These are phyloP conservation scores for Niebla homalea DNA, from an alignment of 495 filamentous ascomycete genomes.

Conservation along the genomic window DNA sequence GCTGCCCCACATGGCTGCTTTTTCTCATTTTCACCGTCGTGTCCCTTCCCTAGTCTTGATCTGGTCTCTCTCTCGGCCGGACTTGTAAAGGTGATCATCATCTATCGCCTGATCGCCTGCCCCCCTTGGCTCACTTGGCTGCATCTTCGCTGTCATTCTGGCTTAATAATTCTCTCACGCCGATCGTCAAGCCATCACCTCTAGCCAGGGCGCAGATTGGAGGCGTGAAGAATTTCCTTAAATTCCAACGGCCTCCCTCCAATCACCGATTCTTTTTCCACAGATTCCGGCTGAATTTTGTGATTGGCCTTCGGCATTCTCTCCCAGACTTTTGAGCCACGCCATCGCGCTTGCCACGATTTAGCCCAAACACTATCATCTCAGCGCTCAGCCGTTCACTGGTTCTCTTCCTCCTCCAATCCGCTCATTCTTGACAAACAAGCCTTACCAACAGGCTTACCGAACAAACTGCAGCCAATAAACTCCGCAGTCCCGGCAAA, in stretches of 20 bases:
- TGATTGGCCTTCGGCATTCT: background rate
- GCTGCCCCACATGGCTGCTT: too few species aligned
- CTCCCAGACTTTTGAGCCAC: background rate
- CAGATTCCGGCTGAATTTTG: background rate
- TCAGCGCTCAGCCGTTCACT: slow-evolving; percentile 4
- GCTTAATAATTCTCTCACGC: too few species aligned
- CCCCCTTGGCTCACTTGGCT: too few species aligned
- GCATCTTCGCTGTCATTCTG: too few species aligned
- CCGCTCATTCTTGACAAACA: background rate
- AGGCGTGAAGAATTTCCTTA: background rate
- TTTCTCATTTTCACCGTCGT: too few species aligned
- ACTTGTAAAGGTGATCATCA: too few species aligned
- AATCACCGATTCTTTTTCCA: background rate
- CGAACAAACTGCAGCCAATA: too few species aligned
- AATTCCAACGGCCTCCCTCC: background rate
- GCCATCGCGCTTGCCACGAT: background rate
- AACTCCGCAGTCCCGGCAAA: background rate
- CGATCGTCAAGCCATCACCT: too few species aligned
- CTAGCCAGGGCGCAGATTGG: too few species aligned
- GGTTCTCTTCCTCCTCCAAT: slow-evolving; percentile 18
- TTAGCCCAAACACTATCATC: background rate
- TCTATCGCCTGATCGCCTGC: too few species aligned
- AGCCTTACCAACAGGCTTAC: slow-evolving; percentile 6
- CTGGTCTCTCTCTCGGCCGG: too few species aligned
- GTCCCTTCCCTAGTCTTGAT: too few species aligned